Percentiles rank a stretch among this genome's conserved stretches.
Conservation (phyloP, 192 early-diverging fungal genomes). For the Coemansia sp. region DNA sequence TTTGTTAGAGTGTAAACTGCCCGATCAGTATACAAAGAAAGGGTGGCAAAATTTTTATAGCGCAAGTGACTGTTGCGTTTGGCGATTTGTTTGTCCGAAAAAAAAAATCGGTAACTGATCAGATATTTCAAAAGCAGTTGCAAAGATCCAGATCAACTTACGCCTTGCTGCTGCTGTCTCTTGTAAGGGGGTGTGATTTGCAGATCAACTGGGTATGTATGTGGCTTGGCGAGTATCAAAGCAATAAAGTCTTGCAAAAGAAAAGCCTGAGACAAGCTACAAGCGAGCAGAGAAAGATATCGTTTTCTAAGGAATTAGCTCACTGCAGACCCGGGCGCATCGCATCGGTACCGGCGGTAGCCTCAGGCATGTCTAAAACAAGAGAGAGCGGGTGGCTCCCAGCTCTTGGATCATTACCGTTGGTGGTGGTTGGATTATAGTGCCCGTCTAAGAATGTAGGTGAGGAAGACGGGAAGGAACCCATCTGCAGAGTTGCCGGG, state of each 20-base stretch:
- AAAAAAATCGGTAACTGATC: neutral
- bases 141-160: too few relatives aligned
- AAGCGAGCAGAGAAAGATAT: too few relatives aligned
- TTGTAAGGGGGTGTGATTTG: too few relatives aligned
- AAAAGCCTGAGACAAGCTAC: too few relatives aligned
- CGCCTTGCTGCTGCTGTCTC: too few relatives aligned
- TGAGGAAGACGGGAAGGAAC: constrained; percentile 51
- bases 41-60: neutral
- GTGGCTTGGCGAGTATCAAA: too few relatives aligned
- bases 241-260: too few relatives aligned
- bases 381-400: neutral
- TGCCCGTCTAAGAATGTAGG: constrained; percentile 40
- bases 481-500: neutral
- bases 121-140: neutral
- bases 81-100: neutral
- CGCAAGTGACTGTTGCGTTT: neutral
- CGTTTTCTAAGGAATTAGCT: too few relatives aligned
- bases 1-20: neutral
- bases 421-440: constrained; percentile 5
- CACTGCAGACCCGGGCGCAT: too few relatives aligned
- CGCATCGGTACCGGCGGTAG: too few relatives aligned
- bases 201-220: too few relatives aligned
- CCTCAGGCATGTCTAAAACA: too few relatives aligned
- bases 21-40: neutral
- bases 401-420: constrained; percentile 18